Conservation (phyloP, 1,139 yeast genomes). For the Nakaseomyces kungkrabaensis region DNA sequence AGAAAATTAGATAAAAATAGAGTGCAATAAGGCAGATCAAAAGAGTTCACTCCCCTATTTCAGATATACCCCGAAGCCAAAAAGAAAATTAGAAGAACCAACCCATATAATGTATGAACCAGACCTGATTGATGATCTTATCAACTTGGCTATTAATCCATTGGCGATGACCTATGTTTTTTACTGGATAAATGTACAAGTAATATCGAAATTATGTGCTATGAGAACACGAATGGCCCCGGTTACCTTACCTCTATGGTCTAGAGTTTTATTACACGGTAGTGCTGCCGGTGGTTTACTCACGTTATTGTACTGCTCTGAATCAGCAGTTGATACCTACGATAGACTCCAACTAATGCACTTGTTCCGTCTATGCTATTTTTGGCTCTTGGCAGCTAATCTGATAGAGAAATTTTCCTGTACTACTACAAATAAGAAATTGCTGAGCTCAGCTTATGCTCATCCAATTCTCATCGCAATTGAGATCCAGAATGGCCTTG, state of each 20-base stretch:
- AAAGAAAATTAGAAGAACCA: too few species aligned
- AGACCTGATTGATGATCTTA: background rate
- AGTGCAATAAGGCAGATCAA: too few species aligned
- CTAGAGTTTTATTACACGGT: background rate
- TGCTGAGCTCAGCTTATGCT: background rate
- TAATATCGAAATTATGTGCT: background rate
- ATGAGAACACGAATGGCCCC: conserved; percentile 1
- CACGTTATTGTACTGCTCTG: background rate
- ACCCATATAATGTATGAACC: background rate
- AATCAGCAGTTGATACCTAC: background rate
- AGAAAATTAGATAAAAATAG: too few species aligned
- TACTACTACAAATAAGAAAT: background rate
- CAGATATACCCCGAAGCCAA: background rate
- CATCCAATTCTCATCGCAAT: background rate
- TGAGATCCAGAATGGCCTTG: background rate
- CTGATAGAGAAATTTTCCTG: background rate
- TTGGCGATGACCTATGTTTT: background rate
- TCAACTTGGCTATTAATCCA: background rate
- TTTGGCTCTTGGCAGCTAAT: background rate
- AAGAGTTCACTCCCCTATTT: too few species aligned
- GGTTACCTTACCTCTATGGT: background rate
- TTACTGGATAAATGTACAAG: background rate
- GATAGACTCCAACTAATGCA: background rate
- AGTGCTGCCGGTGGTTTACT: background rate
- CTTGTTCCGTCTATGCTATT: background rate